phyloP scores from a whole-genome alignment of 768 basidiomycete genomes.

The Trametes cingulata region DNA sequence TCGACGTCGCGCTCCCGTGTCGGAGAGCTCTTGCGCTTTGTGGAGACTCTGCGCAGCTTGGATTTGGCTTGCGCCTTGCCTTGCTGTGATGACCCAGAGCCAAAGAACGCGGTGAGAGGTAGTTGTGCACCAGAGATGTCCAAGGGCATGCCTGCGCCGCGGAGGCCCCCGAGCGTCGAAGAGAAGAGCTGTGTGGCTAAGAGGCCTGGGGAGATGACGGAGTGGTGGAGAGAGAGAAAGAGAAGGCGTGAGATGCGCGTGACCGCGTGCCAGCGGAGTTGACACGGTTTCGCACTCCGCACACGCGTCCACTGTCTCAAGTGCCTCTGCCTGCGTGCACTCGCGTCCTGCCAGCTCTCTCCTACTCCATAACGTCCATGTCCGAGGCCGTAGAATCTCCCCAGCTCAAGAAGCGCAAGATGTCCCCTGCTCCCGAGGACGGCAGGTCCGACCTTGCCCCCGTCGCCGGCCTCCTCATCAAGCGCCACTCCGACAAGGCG shows the following conservation, averaged over 20 bases:
- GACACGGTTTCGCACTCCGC: slow-evolving; percentile 40
- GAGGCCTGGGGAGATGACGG: not conserved
- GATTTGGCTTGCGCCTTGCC: not conserved
- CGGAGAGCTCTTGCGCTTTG: not conserved
- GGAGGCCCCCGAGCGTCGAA: not conserved
- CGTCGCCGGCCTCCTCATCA: slow-evolving; percentile 67
- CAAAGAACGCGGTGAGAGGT: slow-evolving; percentile 8
- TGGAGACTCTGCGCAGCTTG: not conserved
- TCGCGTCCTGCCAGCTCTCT: not conserved
- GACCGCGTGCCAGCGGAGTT: slow-evolving; percentile 36
- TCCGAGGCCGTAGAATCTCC: slow-evolving; percentile 11
- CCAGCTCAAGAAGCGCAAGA: slow-evolving; percentile 58
- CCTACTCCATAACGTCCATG: slow-evolving; percentile 16
- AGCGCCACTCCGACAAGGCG: slow-evolving; percentile 81
- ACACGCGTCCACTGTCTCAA: slow-evolving; percentile 26
- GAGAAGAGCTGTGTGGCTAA: not conserved
- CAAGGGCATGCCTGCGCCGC: not conserved
- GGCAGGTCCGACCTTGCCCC: slow-evolving; percentile 37
- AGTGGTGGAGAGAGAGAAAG: not conserved
- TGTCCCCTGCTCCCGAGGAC: slow-evolving; percentile 42
- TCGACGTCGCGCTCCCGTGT: not conserved
- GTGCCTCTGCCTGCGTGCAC: slow-evolving; percentile 14
- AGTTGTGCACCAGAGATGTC: not conserved
- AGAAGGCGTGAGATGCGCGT: slow-evolving; percentile 4
- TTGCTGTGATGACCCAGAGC: not conserved